phyloP scores from a whole-genome alignment of 768 basidiomycete genomes.

The Xerocomellus dryophilus region DNA sequence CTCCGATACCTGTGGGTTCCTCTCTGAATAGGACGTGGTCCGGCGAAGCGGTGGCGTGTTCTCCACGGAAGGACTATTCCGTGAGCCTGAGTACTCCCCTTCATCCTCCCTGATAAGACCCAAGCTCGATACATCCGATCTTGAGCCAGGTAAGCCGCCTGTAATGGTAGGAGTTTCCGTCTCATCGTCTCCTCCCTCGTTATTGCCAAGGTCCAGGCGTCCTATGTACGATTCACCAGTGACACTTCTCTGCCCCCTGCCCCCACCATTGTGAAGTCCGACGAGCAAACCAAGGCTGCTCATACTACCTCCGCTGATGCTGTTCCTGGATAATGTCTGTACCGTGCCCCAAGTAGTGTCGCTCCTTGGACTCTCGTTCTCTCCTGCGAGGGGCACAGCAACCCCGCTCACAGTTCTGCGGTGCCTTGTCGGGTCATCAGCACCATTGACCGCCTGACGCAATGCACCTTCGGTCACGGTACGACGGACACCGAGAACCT shows the following conservation, averaged over 20 bases:
- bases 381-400: conserved; percentile 13
- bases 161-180: conserved; percentile 20
- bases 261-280: conserved; percentile 31
- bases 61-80: conserved; percentile 5
- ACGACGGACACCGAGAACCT: conserved; percentile 20
- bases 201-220: conserved; percentile 12
- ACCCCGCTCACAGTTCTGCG: conserved; percentile 11
- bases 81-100: conserved; percentile 17
- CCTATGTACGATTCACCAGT: conserved; percentile 18
- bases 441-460: conserved; percentile 8
- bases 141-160: conserved; percentile 19
- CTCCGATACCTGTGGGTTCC: conserved; percentile 11
- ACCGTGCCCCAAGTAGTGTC: conserved; percentile 39
- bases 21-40: conserved; percentile 16
- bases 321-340: conserved; percentile 21
- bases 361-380: conserved; percentile 31
- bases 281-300: conserved; percentile 29
- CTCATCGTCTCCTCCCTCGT: conserved; percentile 20
- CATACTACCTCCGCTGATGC: conserved; percentile 24
- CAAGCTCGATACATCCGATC: conserved; percentile 22
- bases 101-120: conserved; percentile 35
- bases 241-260: conserved; percentile 24
- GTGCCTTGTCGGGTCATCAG: conserved; percentile 1
- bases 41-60: conserved; percentile 17
- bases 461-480: conserved; percentile 16